phyloP scores from a whole-genome alignment of 2,329 filamentous ascomycete species.

The Epichloe bromicola region DNA sequence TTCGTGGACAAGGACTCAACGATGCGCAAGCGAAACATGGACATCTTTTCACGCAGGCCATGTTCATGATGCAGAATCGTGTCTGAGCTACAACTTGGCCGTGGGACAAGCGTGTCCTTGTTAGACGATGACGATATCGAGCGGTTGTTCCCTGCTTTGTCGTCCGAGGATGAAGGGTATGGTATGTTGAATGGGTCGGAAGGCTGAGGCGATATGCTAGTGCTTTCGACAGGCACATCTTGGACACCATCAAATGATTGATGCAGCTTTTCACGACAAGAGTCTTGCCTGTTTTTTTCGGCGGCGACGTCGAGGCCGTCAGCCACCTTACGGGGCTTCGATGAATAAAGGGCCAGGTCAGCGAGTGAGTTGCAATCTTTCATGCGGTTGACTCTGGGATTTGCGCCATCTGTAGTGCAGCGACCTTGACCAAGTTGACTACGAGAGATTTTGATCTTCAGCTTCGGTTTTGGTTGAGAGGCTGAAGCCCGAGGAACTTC shows the following conservation, averaged over 20 bases:
- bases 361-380: conserved; percentile 21
- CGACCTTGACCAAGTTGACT: conserved; percentile 14
- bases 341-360: conserved; percentile 14
- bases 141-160: conserved; percentile 6
- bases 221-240: conserved; percentile 2
- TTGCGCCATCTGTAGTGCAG: conserved; percentile 6
- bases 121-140: conserved; percentile 6
- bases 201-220: conserved; percentile 10
- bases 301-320: background rate
- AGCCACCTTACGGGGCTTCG: background rate
- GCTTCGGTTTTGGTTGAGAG: conserved; percentile 12
- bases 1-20: conserved; percentile 6
- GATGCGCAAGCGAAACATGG: conserved; percentile 16
- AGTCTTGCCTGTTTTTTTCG: background rate
- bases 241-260: conserved; percentile 4
- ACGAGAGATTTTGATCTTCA: conserved; percentile 22
- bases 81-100: conserved; percentile 5
- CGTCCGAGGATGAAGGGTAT: conserved; percentile 15
- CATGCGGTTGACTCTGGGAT: conserved; percentile 12
- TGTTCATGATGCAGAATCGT: conserved; percentile 2
- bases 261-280: background rate
- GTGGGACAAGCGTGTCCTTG: conserved; percentile 6
- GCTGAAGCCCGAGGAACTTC: background rate
- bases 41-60: conserved; percentile 17
- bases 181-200: conserved; percentile 24